These are phyloP conservation scores for Forsythia suspensa DNA, from an alignment of 257 asterid species.

Conservation along the genomic window DNA sequence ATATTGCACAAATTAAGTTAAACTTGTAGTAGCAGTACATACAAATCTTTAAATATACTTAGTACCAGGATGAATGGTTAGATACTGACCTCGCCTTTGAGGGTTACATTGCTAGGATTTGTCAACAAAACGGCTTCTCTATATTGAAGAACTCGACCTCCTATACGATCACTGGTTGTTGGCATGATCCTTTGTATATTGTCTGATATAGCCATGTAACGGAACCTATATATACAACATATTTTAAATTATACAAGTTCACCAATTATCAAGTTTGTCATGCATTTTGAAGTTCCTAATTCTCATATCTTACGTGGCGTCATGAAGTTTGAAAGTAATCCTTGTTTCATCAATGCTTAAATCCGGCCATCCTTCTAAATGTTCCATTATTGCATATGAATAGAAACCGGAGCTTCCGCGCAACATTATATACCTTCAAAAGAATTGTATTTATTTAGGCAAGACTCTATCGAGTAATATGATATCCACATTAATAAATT, in stretches of 20 bases:
- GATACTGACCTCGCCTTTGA: slow-evolving; percentile 32
- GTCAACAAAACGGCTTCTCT: slow-evolving; percentile 61
- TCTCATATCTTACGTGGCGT: slow-evolving; percentile 14
- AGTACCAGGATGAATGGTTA: too few relatives aligned
- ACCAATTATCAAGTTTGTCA: background rate
- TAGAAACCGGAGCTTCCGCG: slow-evolving; percentile 38
- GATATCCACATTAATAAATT: background rate
- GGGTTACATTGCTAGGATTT: slow-evolving; percentile 32
- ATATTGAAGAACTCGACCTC: slow-evolving; percentile 49
- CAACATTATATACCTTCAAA: slow-evolving; percentile 30
- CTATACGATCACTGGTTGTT: slow-evolving; percentile 37
- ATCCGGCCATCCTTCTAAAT: slow-evolving; percentile 36
- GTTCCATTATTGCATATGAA: slow-evolving; percentile 36
- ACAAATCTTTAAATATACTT: background rate
- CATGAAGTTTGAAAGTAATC: slow-evolving; percentile 31
- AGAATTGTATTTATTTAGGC: background rate
- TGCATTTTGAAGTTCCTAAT: background rate
- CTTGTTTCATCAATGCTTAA: slow-evolving; percentile 24
- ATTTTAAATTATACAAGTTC: background rate
- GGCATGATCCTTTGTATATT: slow-evolving; percentile 67
- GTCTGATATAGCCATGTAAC: slow-evolving; percentile 73
- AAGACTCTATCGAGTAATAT: background rate
- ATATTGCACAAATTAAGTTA: background rate
- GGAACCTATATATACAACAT: slow-evolving; percentile 40
- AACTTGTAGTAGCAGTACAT: too few relatives aligned